Base-by-base conservation (phyloP, 2,329 filamentous ascomycete species). In the Geosmithia morbida region DNA sequence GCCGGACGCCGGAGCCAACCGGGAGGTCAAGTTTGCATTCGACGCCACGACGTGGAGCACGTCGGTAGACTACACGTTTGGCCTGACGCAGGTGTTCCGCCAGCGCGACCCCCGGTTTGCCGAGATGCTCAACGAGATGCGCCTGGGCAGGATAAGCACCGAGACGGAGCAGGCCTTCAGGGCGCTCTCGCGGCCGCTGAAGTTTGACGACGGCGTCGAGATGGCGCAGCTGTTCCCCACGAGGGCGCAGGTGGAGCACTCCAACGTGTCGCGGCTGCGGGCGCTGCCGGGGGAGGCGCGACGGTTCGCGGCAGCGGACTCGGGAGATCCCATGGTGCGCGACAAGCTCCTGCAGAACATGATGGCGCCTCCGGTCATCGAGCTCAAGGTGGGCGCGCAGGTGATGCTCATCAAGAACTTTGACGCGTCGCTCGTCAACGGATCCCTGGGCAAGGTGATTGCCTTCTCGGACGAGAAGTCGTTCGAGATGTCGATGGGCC, bases 351-450 rank as follows among this genome's bases (percentile, higher is more conserved):
- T 98, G 6, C 65, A 76, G 6, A 95, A 90, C 58, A 94, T 94
- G 78, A 96, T 98, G 85, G 89, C 92, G 0, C 89, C 92, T 0
- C 83, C 83, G 55, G 59, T 66, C 0, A 77, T 98, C 18, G 79
- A 85, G 33, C 67, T 98, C 29, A 97, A 96, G 63, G 83, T 92
- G 52, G 87, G 88, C 10, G 87, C 92, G 0, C 94, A 98, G 60
- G 94, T 98, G 43, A 98, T 98, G 92, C 71, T 98, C n/a, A 96
- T 98, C 71, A 98, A 98, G 64, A 98, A 98, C 56, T 83, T 97
- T 66, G 92, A 98, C 58, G 87, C 95, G 40, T 82, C 79, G 0
- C 74, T 98, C 0, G 92, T 97, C 54, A 98, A 98, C 59, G 92
- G 92, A 4, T 94, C 90, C 0, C 72, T 98, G 10, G 92, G 92